phyloP scores from a whole-genome alignment of 2,329 filamentous ascomycete genomes.

The Colletotrichum costaricense region DNA sequence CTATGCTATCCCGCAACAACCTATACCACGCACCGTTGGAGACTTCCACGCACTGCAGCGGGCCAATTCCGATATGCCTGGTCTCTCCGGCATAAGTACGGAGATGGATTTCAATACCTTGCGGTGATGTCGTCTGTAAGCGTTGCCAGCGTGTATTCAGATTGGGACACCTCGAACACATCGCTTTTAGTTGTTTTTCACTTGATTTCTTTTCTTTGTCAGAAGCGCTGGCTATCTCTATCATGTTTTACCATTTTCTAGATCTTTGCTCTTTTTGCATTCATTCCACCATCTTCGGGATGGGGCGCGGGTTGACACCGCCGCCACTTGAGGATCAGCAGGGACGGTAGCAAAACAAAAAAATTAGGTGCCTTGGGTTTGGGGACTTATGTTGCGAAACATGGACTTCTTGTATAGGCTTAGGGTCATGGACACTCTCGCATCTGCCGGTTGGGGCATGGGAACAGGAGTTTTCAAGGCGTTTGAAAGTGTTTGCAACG shows the following conservation, averaged over 20 bases:
- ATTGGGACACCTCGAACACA: background rate
- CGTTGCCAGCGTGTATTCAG: background rate
- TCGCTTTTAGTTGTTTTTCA: background rate
- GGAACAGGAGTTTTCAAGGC: slow-evolving; percentile 23
- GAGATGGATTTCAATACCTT: slow-evolving; percentile 37
- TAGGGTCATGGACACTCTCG: slow-evolving; percentile 6
- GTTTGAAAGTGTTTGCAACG: background rate
- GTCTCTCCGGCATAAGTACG: slow-evolving; percentile 27
- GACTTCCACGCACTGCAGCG: slow-evolving; percentile 64
- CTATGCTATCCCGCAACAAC: slow-evolving; percentile 52
- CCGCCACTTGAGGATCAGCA: background rate
- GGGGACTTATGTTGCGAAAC: background rate
- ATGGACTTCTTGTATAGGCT: slow-evolving; percentile 9
- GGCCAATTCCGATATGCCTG: slow-evolving; percentile 51
- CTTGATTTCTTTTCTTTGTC: background rate
- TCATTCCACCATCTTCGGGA: background rate
- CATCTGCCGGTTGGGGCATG: slow-evolving; percentile 27
- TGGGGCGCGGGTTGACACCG: slow-evolving; percentile 12
- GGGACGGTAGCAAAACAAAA: background rate
- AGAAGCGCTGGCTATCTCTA: background rate
- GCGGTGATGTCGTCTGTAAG: background rate
- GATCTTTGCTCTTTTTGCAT: background rate
- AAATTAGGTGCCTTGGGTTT: background rate
- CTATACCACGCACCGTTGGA: slow-evolving; percentile 55
- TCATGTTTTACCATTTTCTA: background rate